phyloP scores from a whole-genome alignment of 1,284 basidiomycete genomes.

The Apiotrichum veenhuisii region DNA sequence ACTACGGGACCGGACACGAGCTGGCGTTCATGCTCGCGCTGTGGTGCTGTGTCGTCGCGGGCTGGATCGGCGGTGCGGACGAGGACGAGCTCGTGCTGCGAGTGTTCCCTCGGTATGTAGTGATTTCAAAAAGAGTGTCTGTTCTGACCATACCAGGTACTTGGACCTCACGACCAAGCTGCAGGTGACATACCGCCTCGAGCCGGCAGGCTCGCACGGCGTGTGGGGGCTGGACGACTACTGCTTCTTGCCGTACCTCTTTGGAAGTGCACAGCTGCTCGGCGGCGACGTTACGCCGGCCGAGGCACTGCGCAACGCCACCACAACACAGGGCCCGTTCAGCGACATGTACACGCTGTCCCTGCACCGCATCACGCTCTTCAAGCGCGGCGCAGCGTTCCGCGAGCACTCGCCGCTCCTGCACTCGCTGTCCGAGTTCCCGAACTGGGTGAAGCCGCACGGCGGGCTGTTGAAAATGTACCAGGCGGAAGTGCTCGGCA shows the following conservation, averaged over 20 bases:
- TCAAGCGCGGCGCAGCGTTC: conserved; percentile 77
- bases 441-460: conserved; percentile 84
- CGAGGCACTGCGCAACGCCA: conserved; percentile 11
- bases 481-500: conserved; percentile 88
- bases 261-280: conserved; percentile 84
- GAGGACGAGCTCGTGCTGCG: conserved; percentile 49
- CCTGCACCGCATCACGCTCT: conserved; percentile 71
- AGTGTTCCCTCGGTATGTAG: conserved; percentile 43
- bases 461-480: conserved; percentile 94
- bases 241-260: conserved; percentile 82
- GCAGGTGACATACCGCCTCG: conserved; percentile 84
- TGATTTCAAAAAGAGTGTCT: neutral
- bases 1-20: conserved; percentile 97
- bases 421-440: conserved; percentile 77
- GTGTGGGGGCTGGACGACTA: conserved; percentile 99
- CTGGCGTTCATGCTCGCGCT: conserved; percentile 79
- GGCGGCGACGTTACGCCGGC: conserved; percentile 50
- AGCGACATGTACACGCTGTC: conserved; percentile 74
- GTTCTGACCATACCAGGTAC: conserved; percentile 60
- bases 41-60: conserved; percentile 44
- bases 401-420: conserved; percentile 90
- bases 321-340: conserved; percentile 9
- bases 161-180: conserved; percentile 75
- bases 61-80: conserved; percentile 35
- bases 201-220: conserved; percentile 95